Percentiles rank a stretch among this genome's conserved stretches.
These are phyloP conservation scores for Saccharum officinarum DNA, from an alignment of 176 grass and related monocot species.

Conservation along the genomic window DNA sequence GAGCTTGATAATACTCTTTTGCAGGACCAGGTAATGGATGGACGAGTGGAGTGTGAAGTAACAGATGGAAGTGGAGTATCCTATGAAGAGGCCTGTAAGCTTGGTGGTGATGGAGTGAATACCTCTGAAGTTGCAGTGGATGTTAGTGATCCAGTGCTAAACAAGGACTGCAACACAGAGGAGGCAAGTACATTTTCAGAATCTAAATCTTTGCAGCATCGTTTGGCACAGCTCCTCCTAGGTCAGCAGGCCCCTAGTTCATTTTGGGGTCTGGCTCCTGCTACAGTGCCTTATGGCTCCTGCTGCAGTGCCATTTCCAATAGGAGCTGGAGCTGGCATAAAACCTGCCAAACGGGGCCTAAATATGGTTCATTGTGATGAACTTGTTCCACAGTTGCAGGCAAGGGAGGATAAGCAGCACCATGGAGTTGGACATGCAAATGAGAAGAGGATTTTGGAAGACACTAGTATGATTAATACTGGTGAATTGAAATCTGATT, in stretches of 20 bases:
- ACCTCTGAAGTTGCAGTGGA: conserved; percentile 1
- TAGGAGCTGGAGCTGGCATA: neutral
- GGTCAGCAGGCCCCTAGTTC: too few species aligned
- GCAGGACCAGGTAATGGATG: conserved; percentile 25
- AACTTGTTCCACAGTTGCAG: conserved; percentile 32
- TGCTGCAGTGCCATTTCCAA: neutral
- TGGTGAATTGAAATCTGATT: conserved; percentile 25
- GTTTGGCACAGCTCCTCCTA: neutral
- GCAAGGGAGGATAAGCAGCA: conserved; percentile 25
- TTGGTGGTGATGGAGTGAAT: conserved; percentile 1
- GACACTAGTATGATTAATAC: conserved; percentile 5
- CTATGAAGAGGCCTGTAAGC: conserved; percentile 14
- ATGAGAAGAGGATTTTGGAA: conserved; percentile 27
- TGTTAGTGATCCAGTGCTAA: conserved; percentile 17
- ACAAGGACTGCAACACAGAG: neutral
- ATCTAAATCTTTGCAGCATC: neutral
- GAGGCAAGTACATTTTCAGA: conserved; percentile 33
- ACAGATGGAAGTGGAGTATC: conserved; percentile 28
- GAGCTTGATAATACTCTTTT: conserved; percentile 30
- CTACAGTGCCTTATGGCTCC: neutral
- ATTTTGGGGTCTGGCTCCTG: neutral
- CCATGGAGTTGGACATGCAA: conserved; percentile 14
- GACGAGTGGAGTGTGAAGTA: neutral
- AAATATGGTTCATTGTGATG: conserved; percentile 16
- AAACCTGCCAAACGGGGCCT: neutral